Conservation (phyloP, 768 basidiomycete species). For the Russula sp. region DNA sequence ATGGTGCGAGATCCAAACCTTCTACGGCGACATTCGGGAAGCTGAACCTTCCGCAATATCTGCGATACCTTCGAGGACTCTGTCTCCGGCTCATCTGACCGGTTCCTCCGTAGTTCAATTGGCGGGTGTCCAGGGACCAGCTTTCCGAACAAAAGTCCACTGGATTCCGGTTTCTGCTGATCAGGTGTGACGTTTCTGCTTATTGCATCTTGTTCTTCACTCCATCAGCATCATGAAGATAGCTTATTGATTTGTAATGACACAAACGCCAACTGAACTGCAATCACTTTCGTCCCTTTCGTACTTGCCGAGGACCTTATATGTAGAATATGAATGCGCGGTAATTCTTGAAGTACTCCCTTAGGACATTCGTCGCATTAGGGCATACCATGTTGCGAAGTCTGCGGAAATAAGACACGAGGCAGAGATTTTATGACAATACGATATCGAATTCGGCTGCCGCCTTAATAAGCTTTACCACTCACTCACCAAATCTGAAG, state of each 20-base stretch:
- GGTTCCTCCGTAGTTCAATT: slow-evolving; percentile 8
- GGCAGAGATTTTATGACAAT: slow-evolving; percentile 9
- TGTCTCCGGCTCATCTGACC: slow-evolving; percentile 16
- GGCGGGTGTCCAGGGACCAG: slow-evolving; percentile 6
- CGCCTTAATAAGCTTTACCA: too few species aligned
- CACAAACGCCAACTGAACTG: too few species aligned
- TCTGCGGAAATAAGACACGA: slow-evolving; percentile 11
- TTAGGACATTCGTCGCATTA: neutral
- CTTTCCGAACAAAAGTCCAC: slow-evolving; percentile 11
- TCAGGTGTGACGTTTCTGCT: neutral
- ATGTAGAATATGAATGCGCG: neutral
- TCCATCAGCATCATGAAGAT: neutral
- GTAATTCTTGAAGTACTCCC: slow-evolving; percentile 3
- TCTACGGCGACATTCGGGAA: slow-evolving; percentile 10
- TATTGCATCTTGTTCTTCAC: neutral
- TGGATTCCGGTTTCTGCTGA: neutral
- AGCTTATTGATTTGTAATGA: too few species aligned
- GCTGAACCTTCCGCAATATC: slow-evolving; percentile 7
- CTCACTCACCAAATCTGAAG: too few species aligned
- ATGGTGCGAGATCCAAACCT: slow-evolving; percentile 5
- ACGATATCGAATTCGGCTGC: neutral
- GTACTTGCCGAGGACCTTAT: neutral
- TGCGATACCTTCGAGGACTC: slow-evolving; percentile 1
- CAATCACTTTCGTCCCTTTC: neutral
- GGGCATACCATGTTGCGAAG: neutral